Conservation (phyloP, 2,329 filamentous ascomycete genomes). For the Diplodia mutila region DNA sequence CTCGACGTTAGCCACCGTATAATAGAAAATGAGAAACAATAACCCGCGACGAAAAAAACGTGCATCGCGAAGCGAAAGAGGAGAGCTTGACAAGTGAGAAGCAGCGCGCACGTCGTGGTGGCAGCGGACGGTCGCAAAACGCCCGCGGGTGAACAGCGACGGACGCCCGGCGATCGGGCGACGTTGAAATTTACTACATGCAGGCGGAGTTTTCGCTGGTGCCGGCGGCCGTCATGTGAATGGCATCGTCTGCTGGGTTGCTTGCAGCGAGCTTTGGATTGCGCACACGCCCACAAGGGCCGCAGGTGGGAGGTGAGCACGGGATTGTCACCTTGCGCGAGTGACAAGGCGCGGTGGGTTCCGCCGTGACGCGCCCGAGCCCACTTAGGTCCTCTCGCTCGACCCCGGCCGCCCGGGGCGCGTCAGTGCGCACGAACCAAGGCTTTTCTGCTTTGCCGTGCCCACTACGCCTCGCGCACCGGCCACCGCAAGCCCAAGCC, state of each 20-base stretch:
- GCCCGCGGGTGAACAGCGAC: not conserved
- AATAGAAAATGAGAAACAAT: not conserved
- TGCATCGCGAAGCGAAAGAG: not conserved
- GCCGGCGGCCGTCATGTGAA: slow-evolving; percentile 45
- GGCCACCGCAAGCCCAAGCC: not conserved
- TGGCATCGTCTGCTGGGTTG: slow-evolving; percentile 41
- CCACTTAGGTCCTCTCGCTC: not conserved
- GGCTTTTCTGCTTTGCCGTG: not conserved
- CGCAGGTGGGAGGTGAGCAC: slow-evolving; percentile 24
- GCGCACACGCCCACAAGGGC: slow-evolving; percentile 20
- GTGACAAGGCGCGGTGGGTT: not conserved
- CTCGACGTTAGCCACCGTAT: not conserved
- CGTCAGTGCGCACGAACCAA: not conserved
- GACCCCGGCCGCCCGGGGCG: not conserved
- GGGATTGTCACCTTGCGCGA: slow-evolving; percentile 26
- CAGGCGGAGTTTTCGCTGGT: slow-evolving; percentile 37
- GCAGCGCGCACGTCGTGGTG: not conserved
- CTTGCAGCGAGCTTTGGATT: slow-evolving; percentile 23
- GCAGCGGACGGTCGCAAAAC: slow-evolving; percentile 1
- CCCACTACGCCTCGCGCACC: not conserved
- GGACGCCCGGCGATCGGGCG: slow-evolving; percentile 29
- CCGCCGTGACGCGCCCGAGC: not conserved
- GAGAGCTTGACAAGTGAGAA: not conserved
- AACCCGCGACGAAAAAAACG: not conserved
- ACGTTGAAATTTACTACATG: slow-evolving; percentile 48